Percentiles rank a stretch among this genome's conserved stretches.
Evolutionary conservation across 2,329 filamentous ascomycete genomes (phyloP).

Genomic region (Penicillium psychrosexuale): DNA sequence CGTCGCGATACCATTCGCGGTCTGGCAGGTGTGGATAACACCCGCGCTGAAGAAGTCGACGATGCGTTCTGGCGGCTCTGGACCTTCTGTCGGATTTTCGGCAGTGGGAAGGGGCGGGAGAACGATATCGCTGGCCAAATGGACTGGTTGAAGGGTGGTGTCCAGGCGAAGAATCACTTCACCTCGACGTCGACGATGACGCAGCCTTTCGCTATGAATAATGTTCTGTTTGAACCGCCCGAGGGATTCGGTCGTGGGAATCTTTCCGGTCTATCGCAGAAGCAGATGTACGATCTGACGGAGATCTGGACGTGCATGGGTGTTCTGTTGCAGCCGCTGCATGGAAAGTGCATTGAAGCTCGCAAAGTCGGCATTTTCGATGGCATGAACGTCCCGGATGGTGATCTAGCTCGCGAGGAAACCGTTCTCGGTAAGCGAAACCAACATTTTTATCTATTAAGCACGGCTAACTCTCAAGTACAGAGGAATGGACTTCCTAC

Average conservation of each 20-base stretch:
- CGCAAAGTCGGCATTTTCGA: conserved; percentile 57
- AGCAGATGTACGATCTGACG: conserved; percentile 61
- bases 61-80: conserved; percentile 64
- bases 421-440: conserved; percentile 49
- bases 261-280: conserved; percentile 50
- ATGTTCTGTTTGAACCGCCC: conserved; percentile 55
- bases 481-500: conserved; percentile 61
- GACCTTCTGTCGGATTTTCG: conserved; percentile 64
- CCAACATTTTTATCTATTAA: not conserved
- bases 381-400: conserved; percentile 48
- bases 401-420: conserved; percentile 46
- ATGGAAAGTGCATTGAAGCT: conserved; percentile 54
- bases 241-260: conserved; percentile 60
- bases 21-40: conserved; percentile 48
- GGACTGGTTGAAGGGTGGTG: conserved; percentile 61
- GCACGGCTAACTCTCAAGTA: conserved; percentile 15
- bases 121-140: conserved; percentile 59
- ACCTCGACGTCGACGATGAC: conserved; percentile 44
- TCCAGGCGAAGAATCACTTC: conserved; percentile 48
- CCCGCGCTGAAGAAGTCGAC: conserved; percentile 53
- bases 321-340: conserved; percentile 55
- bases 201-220: conserved; percentile 51
- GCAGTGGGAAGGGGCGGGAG: conserved; percentile 56
- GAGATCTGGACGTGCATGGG: conserved; percentile 63
- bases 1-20: conserved; percentile 56